Percentiles rank a stretch among this genome's conserved stretches.
phyloP scores from a whole-genome alignment of 345 rosid species.

The Euphorbia peplus region DNA sequence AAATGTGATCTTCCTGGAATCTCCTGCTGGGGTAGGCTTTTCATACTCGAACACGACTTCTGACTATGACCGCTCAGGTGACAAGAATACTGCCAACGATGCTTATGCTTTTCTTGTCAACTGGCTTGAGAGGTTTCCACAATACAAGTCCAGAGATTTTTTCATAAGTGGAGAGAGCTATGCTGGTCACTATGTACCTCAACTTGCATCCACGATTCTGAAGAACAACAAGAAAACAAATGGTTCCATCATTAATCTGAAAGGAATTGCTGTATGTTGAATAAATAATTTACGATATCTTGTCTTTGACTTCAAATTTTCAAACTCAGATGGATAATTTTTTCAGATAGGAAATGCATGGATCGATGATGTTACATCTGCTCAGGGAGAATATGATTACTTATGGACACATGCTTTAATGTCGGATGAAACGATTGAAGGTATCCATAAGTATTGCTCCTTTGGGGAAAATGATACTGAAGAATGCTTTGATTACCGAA shows the following conservation, averaged over 20 bases:
- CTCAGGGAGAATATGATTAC: constrained; percentile 32
- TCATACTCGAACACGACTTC: constrained; percentile 46
- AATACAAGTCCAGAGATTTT: constrained; percentile 36
- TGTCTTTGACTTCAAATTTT: not conserved
- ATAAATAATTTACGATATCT: too few relatives aligned
- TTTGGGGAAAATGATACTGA: constrained; percentile 12
- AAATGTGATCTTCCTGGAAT: constrained; percentile 47
- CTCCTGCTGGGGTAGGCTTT: constrained; percentile 49
- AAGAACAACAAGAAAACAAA: constrained; percentile 25
- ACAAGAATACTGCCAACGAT: constrained; percentile 41
- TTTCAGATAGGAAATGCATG: constrained; percentile 51
- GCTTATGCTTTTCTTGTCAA: constrained; percentile 39
- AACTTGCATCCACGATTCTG: constrained; percentile 41
- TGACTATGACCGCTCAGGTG: constrained; percentile 32
- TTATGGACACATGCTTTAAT: constrained; percentile 48
- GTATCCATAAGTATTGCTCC: constrained; percentile 34
- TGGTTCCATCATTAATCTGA: constrained; percentile 36
- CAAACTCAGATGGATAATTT: not conserved
- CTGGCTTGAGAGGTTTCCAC: constrained; percentile 44
- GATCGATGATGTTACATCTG: constrained; percentile 23
- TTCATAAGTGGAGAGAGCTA: constrained; percentile 45
- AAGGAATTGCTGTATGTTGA: constrained; percentile 50
- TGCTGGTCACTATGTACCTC: constrained; percentile 51
- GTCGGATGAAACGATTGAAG: constrained; percentile 42
- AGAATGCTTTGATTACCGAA: not conserved